Evolutionary conservation across 345 rosid species (phyloP).

Genomic region (Hibiscus tridactylites): DNA sequence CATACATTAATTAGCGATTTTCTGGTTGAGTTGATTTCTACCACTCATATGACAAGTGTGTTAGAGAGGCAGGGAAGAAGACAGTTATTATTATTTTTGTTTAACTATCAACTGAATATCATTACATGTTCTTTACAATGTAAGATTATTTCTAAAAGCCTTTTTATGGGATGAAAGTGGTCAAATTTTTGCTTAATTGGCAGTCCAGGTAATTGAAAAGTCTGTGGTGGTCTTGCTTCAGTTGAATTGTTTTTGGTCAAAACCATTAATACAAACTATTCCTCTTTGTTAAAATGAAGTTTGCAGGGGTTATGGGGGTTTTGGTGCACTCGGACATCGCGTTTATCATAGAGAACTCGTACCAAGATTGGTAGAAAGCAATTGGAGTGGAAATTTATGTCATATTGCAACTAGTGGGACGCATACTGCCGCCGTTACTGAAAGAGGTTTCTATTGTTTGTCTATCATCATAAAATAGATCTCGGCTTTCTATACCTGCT

Average conservation of each 20-base stretch:
- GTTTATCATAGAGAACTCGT: conserved; percentile 79
- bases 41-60: not conserved
- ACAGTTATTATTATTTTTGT: too few species aligned
- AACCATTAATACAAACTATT: conserved; percentile 11
- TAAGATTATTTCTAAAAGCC: not conserved
- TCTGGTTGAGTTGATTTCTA: not conserved
- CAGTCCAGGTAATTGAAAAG: not conserved
- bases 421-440: conserved; percentile 75
- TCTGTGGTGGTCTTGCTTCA: not conserved
- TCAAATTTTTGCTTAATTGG: not conserved
- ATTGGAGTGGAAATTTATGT: conserved; percentile 42
- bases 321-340: conserved; percentile 90
- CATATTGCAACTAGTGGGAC: conserved; percentile 80
- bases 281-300: conserved; percentile 37
- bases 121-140: not conserved
- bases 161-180: not conserved
- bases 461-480: not conserved
- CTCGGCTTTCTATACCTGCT: not conserved
- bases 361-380: conserved; percentile 74
- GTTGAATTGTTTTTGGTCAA: not conserved
- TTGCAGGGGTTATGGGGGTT: conserved; percentile 93
- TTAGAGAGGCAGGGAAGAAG: not conserved
- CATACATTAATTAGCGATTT: not conserved
- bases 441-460: conserved; percentile 43
- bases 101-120: not conserved